These are phyloP conservation scores for Lepidium africanum DNA, from an alignment of 345 rosid genomes.

Conservation along the genomic window DNA sequence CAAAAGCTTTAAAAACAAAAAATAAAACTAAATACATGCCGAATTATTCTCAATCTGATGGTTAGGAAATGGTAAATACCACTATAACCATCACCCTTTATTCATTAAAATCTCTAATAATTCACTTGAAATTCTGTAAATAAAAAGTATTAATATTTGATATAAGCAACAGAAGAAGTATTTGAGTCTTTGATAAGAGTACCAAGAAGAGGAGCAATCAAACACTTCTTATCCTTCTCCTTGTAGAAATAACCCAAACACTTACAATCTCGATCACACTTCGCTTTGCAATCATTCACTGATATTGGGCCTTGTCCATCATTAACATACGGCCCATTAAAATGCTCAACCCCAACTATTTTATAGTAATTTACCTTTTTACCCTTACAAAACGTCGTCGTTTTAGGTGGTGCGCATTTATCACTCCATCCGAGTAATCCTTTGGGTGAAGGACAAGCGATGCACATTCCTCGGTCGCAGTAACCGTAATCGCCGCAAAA, in stretches of 20 bases:
- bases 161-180: constrained; percentile 26
- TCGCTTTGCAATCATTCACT: constrained; percentile 30
- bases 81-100: background rate
- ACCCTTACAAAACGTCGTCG: constrained; percentile 21
- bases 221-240: constrained; percentile 38
- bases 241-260: constrained; percentile 56
- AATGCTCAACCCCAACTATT: constrained; percentile 50
- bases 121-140: background rate
- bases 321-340: constrained; percentile 29
- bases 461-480: constrained; percentile 26
- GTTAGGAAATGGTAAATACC: too few relatives aligned
- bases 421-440: constrained; percentile 42
- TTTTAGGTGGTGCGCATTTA: constrained; percentile 23
- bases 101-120: background rate
- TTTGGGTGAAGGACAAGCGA: constrained; percentile 17
- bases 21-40: too few relatives aligned
- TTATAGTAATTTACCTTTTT: constrained; percentile 20
- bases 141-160: constrained; percentile 6
- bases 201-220: constrained; percentile 20
- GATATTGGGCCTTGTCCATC: constrained; percentile 37
- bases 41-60: too few relatives aligned
- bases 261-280: constrained; percentile 48
- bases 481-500: constrained; percentile 31
- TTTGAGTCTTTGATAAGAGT: constrained; percentile 21
- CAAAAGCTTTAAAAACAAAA: too few relatives aligned